These are phyloP conservation scores for Boletellus sp. DNA, from an alignment of 768 basidiomycete genomes.

Conservation along the genomic window DNA sequence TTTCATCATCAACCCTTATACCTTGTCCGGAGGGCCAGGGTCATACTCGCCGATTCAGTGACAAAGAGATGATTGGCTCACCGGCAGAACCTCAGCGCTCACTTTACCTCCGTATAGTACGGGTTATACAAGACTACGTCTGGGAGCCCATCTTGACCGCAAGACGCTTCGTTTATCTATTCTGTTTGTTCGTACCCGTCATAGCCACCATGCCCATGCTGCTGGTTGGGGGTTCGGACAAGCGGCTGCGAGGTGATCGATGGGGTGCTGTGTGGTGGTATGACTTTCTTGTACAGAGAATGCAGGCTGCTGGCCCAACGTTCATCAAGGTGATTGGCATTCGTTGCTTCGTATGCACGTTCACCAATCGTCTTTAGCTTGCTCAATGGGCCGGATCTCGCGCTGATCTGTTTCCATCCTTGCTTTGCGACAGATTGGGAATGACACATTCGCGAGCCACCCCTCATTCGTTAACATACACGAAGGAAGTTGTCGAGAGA, in stretches of 20 bases:
- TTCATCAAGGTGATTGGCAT: slow-evolving; percentile 78
- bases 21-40: slow-evolving; percentile 33
- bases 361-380: slow-evolving; percentile 47
- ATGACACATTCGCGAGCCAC: slow-evolving; percentile 84
- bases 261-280: slow-evolving; percentile 99
- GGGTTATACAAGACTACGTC: slow-evolving; percentile 54
- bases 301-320: slow-evolving; percentile 94
- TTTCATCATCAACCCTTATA: slow-evolving; percentile 49
- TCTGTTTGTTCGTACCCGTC: slow-evolving; percentile 83
- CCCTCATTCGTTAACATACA: slow-evolving; percentile 77
- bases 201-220: slow-evolving; percentile 83
- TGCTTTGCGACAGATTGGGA: slow-evolving; percentile 81
- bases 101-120: slow-evolving; percentile 40
- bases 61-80: slow-evolving; percentile 51
- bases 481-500: slow-evolving; percentile 72
- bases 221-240: slow-evolving; percentile 56
- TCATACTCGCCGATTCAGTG: slow-evolving; percentile 15
- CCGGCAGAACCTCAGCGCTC: slow-evolving; percentile 60
- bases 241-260: slow-evolving; percentile 62
- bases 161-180: slow-evolving; percentile 78
- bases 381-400: slow-evolving; percentile 98
- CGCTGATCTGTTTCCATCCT: slow-evolving; percentile 85
- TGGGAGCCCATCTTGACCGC: slow-evolving; percentile 86
- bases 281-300: slow-evolving; percentile 75
- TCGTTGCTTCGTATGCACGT: slow-evolving; percentile 5